Evolutionary conservation across 495 filamentous ascomycete species (phyloP).

Genomic region (Penicillium canescens): DNA sequence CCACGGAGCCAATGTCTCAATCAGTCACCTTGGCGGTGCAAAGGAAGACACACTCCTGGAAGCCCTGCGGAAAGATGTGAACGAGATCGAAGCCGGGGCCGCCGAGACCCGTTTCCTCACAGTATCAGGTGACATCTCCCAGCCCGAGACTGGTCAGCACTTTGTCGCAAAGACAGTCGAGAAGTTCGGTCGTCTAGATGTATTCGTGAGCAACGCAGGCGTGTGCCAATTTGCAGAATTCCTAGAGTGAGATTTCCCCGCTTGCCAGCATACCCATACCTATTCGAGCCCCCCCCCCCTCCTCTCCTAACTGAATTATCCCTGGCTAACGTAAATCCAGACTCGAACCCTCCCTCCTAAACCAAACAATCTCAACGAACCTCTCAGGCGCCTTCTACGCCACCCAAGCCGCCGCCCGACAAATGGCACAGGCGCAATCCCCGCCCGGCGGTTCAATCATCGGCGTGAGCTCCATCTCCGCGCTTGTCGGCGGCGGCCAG

Average conservation of each 20-base stretch:
- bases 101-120: slow-evolving; percentile 52
- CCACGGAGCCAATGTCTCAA: slow-evolving; percentile 66
- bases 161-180: slow-evolving; percentile 59
- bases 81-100: slow-evolving; percentile 41
- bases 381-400: slow-evolving; percentile 85
- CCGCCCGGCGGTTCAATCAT: slow-evolving; percentile 77
- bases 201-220: slow-evolving; percentile 88
- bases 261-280: no score
- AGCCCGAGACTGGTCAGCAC: slow-evolving; percentile 58
- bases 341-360: slow-evolving; percentile 60
- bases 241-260: slow-evolving; percentile 52
- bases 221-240: slow-evolving; percentile 84
- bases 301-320: not conserved
- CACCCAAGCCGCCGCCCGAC: slow-evolving; percentile 76
- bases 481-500: slow-evolving; percentile 76
- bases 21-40: slow-evolving; percentile 67
- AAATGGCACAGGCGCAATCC: slow-evolving; percentile 66
- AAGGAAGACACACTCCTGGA: slow-evolving; percentile 54
- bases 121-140: slow-evolving; percentile 65
- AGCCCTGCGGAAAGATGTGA: slow-evolving; percentile 53
- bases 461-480: slow-evolving; percentile 78
- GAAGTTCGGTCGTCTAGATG: slow-evolving; percentile 64
- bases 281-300: no score
- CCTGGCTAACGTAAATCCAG: slow-evolving; percentile 23
- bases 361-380: slow-evolving; percentile 70